Evolutionary conservation across 257 asterid species (phyloP), one percentile per base, ranked within the genome.

Genomic region (Asclepias syriaca): DNA sequence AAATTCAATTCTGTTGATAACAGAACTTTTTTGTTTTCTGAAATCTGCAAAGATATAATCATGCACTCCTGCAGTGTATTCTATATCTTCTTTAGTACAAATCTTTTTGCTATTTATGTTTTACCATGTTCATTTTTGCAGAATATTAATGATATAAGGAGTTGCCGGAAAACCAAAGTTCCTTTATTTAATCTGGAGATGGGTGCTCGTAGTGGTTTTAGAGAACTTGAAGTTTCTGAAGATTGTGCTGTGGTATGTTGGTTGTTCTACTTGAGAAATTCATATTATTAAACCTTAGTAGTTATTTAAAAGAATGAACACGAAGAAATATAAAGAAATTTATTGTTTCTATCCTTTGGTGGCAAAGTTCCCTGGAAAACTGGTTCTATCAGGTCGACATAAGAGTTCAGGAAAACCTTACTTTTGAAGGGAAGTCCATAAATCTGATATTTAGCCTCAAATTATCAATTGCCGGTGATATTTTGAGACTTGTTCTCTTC

Each of bases 181-280:
- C 99, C 99, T 22, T 72, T 92, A 69, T 92, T 91, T 79, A 96
- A 95, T 84, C 88, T 92, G 65, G 99, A 92, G 85, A 88, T 83
- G 72, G 96, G 95, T 67, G 85, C 88, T 65, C 92, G 99, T 67
- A 88, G 93, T 86, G 97, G 96, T 80, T 89, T 91, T 82, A 90
- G 85, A 84, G 98, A 91, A 72, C 87, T 91, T 68, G 89, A 92
- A 90, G 91, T 95, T 76, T 87, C 98, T 80, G 99, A 95, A 84
- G 99, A 95, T 79, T 95, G 99, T 81, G 99, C 96, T 24, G 99
- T 95, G 93, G 99, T 95, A 87, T 72, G 87, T 55, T 32, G 57
- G 59, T 32, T 64, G 65, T 37, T 51, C 51, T 40, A 49, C 59
- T 57, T 37, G 4, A 19, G 46, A 43, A 27, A 5, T 63, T 45